A percentile compares a stretch with the other conserved stretches of the same genome.
Evolutionary conservation across 805 yeast genomes (phyloP).

Genomic region (Candida loeiensis): DNA sequence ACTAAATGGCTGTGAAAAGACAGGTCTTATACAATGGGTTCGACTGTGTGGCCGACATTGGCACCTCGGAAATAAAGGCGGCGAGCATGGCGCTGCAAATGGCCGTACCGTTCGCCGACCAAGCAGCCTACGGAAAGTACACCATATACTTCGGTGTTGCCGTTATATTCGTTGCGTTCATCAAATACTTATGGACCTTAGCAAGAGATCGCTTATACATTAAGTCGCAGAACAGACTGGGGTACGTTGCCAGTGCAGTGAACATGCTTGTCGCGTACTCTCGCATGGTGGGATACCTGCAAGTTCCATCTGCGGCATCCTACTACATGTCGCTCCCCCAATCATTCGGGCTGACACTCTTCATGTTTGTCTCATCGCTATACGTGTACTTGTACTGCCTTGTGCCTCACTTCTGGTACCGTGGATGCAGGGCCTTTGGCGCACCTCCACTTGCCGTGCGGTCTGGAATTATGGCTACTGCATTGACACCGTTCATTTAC

Average conservation of each 20-base stretch:
- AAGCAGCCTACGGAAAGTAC: constrained; percentile 33
- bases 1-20: constrained; percentile 4
- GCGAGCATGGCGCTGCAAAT: constrained; percentile 21
- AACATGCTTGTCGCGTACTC: constrained; percentile 32
- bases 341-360: constrained; percentile 37
- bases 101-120: constrained; percentile 24
- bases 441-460: constrained; percentile 57
- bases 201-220: constrained; percentile 21
- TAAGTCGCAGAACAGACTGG: constrained; percentile 7
- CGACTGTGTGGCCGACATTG: constrained; percentile 39
- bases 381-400: constrained; percentile 36
- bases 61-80: too few relatives aligned
- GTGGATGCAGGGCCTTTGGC: constrained; percentile 54
- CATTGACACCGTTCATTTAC: constrained; percentile 48
- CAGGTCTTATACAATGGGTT: constrained; percentile 29
- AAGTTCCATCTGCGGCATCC: constrained; percentile 22
- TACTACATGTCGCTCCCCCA: constrained; percentile 30
- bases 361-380: constrained; percentile 29
- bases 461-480: constrained; percentile 49
- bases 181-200: constrained; percentile 31
- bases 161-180: constrained; percentile 27
- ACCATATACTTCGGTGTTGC: constrained; percentile 41
- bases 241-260: constrained; percentile 16
- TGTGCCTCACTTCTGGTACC: constrained; percentile 49
- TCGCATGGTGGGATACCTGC: constrained; percentile 34